These are phyloP conservation scores for Claviceps sp. DNA, from an alignment of 2,329 filamentous ascomycete species.

Conservation along the genomic window DNA sequence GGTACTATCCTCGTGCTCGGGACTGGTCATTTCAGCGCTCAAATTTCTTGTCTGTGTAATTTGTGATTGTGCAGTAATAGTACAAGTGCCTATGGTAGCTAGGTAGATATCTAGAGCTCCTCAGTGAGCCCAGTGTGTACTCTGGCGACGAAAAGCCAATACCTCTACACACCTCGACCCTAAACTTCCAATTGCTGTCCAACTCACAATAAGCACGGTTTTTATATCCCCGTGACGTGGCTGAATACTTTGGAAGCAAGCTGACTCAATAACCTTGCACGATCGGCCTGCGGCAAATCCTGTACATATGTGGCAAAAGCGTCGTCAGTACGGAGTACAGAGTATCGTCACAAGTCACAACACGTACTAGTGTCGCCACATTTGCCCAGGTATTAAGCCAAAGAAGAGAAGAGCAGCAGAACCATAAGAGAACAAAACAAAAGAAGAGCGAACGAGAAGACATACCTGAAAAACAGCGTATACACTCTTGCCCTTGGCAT, in stretches of 20 bases:
- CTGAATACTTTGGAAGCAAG: slow-evolving; percentile 79
- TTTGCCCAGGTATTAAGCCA: neutral
- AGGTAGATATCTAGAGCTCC: neutral
- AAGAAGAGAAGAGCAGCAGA: neutral
- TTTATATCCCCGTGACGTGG: slow-evolving; percentile 47
- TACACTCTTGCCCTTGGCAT: slow-evolving; percentile 88
- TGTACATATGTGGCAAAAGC: slow-evolving; percentile 17
- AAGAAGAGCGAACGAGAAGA: neutral
- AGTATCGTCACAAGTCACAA: too few relatives aligned
- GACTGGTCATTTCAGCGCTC: neutral
- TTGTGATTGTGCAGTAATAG: neutral
- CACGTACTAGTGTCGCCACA: too few relatives aligned
- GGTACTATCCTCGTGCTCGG: neutral
- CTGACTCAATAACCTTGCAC: slow-evolving; percentile 68
- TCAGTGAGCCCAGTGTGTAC: neutral
- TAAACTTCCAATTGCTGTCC: neutral
- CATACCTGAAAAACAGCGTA: slow-evolving; percentile 67
- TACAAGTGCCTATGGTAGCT: neutral
- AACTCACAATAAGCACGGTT: neutral
- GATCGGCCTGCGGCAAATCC: slow-evolving; percentile 73
- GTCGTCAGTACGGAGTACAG: neutral
- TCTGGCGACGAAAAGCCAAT: neutral
- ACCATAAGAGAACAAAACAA: too few relatives aligned
- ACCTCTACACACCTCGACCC: neutral
- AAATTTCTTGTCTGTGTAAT: neutral